Percentiles rank a stretch among this genome's conserved stretches.
These are phyloP conservation scores for Russula lepida DNA, from an alignment of 768 basidiomycete genomes.

Conservation along the genomic window DNA sequence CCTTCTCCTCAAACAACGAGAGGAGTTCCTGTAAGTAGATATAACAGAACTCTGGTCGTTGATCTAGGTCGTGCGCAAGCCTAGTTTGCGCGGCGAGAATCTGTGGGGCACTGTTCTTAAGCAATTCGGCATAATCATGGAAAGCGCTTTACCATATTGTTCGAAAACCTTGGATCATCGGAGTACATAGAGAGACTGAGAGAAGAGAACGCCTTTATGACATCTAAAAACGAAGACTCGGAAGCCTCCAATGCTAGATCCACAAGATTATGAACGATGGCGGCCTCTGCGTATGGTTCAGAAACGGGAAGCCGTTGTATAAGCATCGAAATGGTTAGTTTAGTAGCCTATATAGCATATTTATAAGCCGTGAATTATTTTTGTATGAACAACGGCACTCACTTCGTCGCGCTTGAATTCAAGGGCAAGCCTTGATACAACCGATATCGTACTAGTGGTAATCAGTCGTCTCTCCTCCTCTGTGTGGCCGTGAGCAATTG, in stretches of 20 bases:
- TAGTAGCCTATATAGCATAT: slow-evolving; percentile 51
- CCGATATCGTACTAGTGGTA: slow-evolving; percentile 85
- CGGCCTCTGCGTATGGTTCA: slow-evolving; percentile 83
- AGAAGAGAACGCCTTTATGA: slow-evolving; percentile 73
- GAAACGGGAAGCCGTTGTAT: slow-evolving; percentile 78
- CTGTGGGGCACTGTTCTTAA: slow-evolving; percentile 30
- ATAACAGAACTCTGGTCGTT: slow-evolving; percentile 69
- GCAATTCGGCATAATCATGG: not conserved
- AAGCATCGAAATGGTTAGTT: slow-evolving; percentile 86
- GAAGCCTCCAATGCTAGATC: slow-evolving; percentile 79
- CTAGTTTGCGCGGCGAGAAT: slow-evolving; percentile 87
- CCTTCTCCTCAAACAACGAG: slow-evolving; percentile 83
- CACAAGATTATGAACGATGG: slow-evolving; percentile 86
- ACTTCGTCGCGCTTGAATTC: slow-evolving; percentile 86
- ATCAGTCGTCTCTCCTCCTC: slow-evolving; percentile 82
- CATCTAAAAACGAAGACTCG: slow-evolving; percentile 69
- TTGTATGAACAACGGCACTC: not conserved
- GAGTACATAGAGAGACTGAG: slow-evolving; percentile 83
- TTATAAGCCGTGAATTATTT: not conserved
- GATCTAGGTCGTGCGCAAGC: slow-evolving; percentile 69
- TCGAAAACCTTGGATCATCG: slow-evolving; percentile 81
- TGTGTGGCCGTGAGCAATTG: slow-evolving; percentile 54
- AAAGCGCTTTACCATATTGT: slow-evolving; percentile 61
- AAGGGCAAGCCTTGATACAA: slow-evolving; percentile 78
- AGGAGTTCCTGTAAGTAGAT: slow-evolving; percentile 79